Evolutionary conservation across 2,329 filamentous ascomycete genomes (phyloP).

Genomic region (Verticillium nubilum): DNA sequence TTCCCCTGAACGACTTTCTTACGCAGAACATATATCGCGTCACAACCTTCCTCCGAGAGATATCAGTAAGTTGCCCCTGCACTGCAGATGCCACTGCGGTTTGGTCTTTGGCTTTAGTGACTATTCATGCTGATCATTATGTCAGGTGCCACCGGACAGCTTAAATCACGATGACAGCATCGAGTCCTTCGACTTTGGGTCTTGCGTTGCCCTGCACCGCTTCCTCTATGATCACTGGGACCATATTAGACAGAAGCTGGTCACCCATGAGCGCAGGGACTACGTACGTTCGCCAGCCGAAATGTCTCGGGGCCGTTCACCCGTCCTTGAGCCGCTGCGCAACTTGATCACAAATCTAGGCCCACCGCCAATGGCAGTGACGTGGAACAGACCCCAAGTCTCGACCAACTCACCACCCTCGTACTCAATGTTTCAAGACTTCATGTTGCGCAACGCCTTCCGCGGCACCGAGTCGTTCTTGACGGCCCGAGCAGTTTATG

Average conservation of each 20-base stretch:
- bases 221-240: conserved; percentile 71
- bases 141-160: conserved; percentile 42
- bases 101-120: neutral
- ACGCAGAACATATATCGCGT: conserved; percentile 64
- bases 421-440: conserved; percentile 66
- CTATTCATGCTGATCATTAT: neutral
- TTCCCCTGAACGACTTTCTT: conserved; percentile 62
- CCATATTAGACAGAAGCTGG: conserved; percentile 59
- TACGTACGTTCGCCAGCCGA: conserved; percentile 51
- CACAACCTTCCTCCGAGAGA: conserved; percentile 61
- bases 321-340: conserved; percentile 54
- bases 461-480: conserved; percentile 59
- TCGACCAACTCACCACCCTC: conserved; percentile 56
- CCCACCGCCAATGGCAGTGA: conserved; percentile 61
- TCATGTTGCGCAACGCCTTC: conserved; percentile 66
- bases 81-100: conserved; percentile 7
- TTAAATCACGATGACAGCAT: conserved; percentile 32
- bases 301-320: conserved; percentile 43
- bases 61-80: conserved; percentile 45
- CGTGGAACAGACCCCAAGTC: conserved; percentile 64
- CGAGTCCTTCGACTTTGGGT: conserved; percentile 63
- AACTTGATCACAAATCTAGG: conserved; percentile 62
- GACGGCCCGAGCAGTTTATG: conserved; percentile 61
- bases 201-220: conserved; percentile 63
- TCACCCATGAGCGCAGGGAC: conserved; percentile 53